Conservation (phyloP, 306 rosid genomes). For the Cajanus cajan region DNA sequence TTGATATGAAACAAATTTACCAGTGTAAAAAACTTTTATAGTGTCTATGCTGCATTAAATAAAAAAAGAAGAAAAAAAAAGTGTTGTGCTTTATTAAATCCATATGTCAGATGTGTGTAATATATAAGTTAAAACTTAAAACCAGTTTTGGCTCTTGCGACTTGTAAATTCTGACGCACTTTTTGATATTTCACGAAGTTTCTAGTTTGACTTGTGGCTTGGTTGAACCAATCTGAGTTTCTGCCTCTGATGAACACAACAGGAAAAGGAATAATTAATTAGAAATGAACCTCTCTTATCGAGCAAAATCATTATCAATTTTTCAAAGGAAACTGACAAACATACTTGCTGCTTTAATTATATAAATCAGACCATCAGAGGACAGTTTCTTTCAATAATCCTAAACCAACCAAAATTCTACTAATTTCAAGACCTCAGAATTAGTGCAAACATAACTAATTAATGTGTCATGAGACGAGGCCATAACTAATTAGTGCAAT, state of each 20-base stretch:
- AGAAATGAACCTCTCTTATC: slow-evolving; percentile 21
- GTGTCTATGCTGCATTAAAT: background rate
- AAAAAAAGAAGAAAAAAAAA: background rate
- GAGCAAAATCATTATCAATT: slow-evolving; percentile 34
- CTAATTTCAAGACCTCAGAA: slow-evolving; percentile 53
- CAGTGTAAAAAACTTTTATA: background rate
- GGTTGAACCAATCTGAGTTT: slow-evolving; percentile 30
- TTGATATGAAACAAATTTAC: background rate
- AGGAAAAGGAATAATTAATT: slow-evolving; percentile 10
- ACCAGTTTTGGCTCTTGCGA: background rate
- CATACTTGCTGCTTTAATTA: slow-evolving; percentile 58
- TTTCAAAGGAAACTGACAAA: slow-evolving; percentile 59
- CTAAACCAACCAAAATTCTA: slow-evolving; percentile 46
- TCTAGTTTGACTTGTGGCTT: slow-evolving; percentile 39
- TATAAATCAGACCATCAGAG: background rate
- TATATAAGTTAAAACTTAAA: background rate
- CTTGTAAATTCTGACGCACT: background rate
- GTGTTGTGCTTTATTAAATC: background rate
- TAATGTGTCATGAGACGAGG: slow-evolving; percentile 31
- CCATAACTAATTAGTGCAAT: background rate
- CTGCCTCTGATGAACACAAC: background rate
- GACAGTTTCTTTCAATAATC: slow-evolving; percentile 24
- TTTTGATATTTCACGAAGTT: slow-evolving; percentile 36
- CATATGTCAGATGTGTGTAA: background rate
- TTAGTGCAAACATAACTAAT: slow-evolving; percentile 39